phyloP scores from a whole-genome alignment of 768 basidiomycete species.

The Paxillus rubicundulus region DNA sequence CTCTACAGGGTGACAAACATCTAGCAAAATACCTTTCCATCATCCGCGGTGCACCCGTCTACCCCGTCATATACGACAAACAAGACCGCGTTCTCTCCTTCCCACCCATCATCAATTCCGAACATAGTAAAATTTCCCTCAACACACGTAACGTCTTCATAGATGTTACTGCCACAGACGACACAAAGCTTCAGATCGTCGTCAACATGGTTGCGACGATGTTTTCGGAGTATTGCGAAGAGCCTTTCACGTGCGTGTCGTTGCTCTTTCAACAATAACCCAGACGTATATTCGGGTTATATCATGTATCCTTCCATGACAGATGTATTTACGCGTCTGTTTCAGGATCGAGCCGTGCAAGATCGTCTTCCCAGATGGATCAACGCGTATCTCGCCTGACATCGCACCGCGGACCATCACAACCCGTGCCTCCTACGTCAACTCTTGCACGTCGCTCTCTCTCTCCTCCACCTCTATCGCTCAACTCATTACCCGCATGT shows the following conservation, averaged over 20 bases:
- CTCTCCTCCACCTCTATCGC: constrained; percentile 66
- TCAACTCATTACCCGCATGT: constrained; percentile 80
- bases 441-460: constrained; percentile 88
- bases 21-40: constrained; percentile 86
- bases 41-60: constrained; percentile 92
- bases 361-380: constrained; percentile 76
- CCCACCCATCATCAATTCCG: constrained; percentile 98
- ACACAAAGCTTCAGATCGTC: constrained; percentile 94
- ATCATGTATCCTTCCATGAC: background rate
- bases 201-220: constrained; percentile 94
- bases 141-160: constrained; percentile 94
- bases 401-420: constrained; percentile 67
- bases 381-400: constrained; percentile 74
- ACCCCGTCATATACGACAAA: constrained; percentile 95
- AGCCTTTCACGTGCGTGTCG: constrained; percentile 80
- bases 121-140: constrained; percentile 94
- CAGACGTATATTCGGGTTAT: background rate
- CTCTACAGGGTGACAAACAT: constrained; percentile 81
- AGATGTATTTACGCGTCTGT: background rate
- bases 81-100: constrained; percentile 88
- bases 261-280: background rate
- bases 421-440: constrained; percentile 88
- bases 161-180: constrained; percentile 94
- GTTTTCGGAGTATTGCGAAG: constrained; percentile 95
- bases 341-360: constrained; percentile 90